Base-by-base conservation (phyloP, 1,284 basidiomycete species). In the Trametes hirsuta region DNA sequence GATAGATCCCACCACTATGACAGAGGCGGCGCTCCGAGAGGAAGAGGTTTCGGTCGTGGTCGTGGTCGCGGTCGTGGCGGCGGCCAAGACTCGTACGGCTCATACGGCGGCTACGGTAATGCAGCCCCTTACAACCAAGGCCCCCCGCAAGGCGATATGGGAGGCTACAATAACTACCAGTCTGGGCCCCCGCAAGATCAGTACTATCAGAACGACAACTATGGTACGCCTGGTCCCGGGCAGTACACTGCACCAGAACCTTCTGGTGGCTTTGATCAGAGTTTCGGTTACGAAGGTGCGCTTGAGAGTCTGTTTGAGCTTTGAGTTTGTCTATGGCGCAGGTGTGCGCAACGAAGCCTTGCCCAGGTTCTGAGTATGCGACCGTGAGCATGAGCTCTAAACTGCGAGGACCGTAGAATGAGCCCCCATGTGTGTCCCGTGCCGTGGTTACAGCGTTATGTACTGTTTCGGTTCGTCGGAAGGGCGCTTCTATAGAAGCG, bases 211-310 rank as follows among this genome's bases (percentile, higher is more conserved):
- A 85, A 80, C 74, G 74, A 70, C 71, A 76, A 74, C 75, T 86
- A 84, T 67, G 64, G 66, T 59, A 59, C 64, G 14, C 77, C 78
- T 66, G 80, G 74, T 72, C 72, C 81, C 67, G 70, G 72, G 70
- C 77, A 80, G 71, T 83, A 77, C 69, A 70, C 69, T 68, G 76
- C 79, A 61, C 72, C 76, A 69, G 72, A 77, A 64, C 60, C 75
- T 64, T 72, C 81, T 72, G 76, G 78, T 58, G 80, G 79, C 46
- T 82, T 75, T 62, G 75, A 77, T 74, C 84, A 87, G 76, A 83
- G 77, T 62, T 87, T 84, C 74, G 75, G 79, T 79, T 84, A 76
- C 77, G 88, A 91, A 92, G 90, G 90, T 92, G 83, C 89, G 90
- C 89, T 87, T 78, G 80, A 83, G 73, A 68, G 66, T 71, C 64